Conservation (phyloP, 208 protist species). For the Wallacemonas sp. region DNA sequence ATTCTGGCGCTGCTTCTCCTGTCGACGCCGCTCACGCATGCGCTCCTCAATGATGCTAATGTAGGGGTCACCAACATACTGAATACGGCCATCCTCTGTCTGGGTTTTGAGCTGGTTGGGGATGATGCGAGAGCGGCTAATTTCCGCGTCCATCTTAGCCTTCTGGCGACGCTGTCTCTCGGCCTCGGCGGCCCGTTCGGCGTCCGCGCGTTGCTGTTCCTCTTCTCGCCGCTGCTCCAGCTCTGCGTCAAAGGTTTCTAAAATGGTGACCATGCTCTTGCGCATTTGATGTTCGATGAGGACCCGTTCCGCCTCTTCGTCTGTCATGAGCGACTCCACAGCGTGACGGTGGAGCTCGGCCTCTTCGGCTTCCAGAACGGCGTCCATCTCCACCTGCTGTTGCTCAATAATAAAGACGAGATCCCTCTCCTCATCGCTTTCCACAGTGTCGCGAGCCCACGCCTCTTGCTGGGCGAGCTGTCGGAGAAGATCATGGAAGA, state of each 20-base stretch:
- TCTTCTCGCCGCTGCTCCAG: slow-evolving; percentile 7
- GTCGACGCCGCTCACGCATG: slow-evolving; percentile 33
- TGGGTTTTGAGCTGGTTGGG: slow-evolving; percentile 31
- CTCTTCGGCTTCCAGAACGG: slow-evolving; percentile 12
- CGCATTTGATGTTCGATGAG: slow-evolving; percentile 9
- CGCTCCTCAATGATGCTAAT: slow-evolving; percentile 42
- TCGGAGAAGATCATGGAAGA: background rate
- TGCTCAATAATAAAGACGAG: slow-evolving; percentile 5
- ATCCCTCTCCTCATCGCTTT: background rate
- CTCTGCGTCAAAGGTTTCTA: slow-evolving; percentile 15
- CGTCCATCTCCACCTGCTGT: slow-evolving; percentile 13
- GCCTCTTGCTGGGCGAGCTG: slow-evolving; percentile 7
- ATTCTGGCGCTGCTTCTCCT: slow-evolving; percentile 27
- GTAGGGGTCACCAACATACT: slow-evolving; percentile 41
- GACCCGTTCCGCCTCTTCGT: slow-evolving; percentile 11
- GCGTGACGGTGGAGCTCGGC: background rate
- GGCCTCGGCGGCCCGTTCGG: slow-evolving; percentile 14
- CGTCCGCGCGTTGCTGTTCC: slow-evolving; percentile 17
- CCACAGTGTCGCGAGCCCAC: background rate
- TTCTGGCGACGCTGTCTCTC: slow-evolving; percentile 9
- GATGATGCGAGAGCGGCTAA: slow-evolving; percentile 37
- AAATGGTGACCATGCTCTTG: slow-evolving; percentile 10
- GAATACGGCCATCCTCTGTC: slow-evolving; percentile 32
- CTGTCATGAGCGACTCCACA: slow-evolving; percentile 11
- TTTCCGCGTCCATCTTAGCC: background rate